phyloP scores from a whole-genome alignment of 495 filamentous ascomycete genomes.

The Aspergillus cavernicola region DNA sequence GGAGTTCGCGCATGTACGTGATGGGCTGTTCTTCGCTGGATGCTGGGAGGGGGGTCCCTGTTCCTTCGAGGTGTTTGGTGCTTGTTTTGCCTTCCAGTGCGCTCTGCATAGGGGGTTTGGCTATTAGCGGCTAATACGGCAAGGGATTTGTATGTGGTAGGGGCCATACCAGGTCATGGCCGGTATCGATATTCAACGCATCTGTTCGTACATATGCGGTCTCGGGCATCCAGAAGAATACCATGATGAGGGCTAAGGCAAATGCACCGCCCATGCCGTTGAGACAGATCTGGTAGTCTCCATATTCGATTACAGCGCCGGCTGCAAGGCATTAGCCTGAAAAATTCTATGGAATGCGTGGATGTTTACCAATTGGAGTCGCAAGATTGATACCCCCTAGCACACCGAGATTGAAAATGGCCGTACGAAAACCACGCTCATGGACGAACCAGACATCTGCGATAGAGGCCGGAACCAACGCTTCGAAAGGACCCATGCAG shows the following conservation, averaged over 20 bases:
- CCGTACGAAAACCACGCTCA: slow-evolving; percentile 60
- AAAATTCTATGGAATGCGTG: not conserved
- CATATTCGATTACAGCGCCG: slow-evolving; percentile 28
- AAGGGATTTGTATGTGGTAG: not conserved
- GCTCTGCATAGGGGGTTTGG: slow-evolving; percentile 2
- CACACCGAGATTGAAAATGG: slow-evolving; percentile 62
- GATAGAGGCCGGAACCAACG: slow-evolving; percentile 29
- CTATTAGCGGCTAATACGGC: too few relatives aligned
- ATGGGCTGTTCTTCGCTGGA: slow-evolving; percentile 16
- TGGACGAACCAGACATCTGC: slow-evolving; percentile 53
- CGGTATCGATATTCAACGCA: slow-evolving; percentile 38
- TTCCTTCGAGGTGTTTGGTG: slow-evolving; percentile 27
- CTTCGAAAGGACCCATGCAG: slow-evolving; percentile 31
- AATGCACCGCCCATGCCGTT: slow-evolving; percentile 41
- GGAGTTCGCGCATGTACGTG: slow-evolving; percentile 26
- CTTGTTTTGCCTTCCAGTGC: slow-evolving; percentile 20
- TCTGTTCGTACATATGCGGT: slow-evolving; percentile 31
- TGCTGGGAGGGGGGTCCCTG: not conserved
- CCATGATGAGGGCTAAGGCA: slow-evolving; percentile 30
- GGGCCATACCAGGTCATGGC: slow-evolving; percentile 19
- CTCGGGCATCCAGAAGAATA: slow-evolving; percentile 45
- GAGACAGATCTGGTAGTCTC: slow-evolving; percentile 29
- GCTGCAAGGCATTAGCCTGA: slow-evolving; percentile 19
- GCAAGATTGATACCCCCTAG: slow-evolving; percentile 43
- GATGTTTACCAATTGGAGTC: slow-evolving; percentile 35